Evolutionary conservation across 2,329 filamentous ascomycete species (phyloP).

Genomic region (Colletotrichum magnum): DNA sequence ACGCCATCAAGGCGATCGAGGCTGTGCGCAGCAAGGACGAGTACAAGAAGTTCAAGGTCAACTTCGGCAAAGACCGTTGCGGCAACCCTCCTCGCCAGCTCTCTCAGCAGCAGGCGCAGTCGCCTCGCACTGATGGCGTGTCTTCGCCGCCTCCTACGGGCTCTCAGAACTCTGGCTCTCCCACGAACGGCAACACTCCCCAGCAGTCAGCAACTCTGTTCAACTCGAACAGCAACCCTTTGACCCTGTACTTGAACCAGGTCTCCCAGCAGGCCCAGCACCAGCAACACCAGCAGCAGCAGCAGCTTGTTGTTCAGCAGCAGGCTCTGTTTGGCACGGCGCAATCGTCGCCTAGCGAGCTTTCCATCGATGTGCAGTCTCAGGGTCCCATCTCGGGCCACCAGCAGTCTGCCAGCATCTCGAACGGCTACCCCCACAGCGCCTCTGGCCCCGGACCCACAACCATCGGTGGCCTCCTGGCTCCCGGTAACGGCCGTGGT

Average conservation of each 20-base stretch:
- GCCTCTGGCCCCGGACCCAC: conserved; percentile 70
- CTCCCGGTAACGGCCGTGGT: conserved; percentile 74
- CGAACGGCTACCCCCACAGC: conserved; percentile 72
- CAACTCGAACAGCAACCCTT: conserved; percentile 86
- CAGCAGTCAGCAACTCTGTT: conserved; percentile 71
- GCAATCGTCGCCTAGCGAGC: conserved; percentile 70
- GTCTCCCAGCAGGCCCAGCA: conserved; percentile 80
- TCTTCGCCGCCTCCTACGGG: conserved; percentile 72
- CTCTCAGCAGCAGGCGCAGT: conserved; percentile 74
- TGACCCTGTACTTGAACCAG: conserved; percentile 94
- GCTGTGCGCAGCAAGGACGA: conserved; percentile 94
- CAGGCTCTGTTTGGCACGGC: conserved; percentile 84
- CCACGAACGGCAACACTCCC: conserved; percentile 67
- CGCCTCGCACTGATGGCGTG: conserved; percentile 75
- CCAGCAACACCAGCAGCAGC: conserved; percentile 82
- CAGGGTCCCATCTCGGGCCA: conserved; percentile 74
- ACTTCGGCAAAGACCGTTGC: conserved; percentile 98
- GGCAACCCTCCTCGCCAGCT: conserved; percentile 95
- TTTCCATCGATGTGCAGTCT: conserved; percentile 71
- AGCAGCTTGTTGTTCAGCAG: conserved; percentile 81
- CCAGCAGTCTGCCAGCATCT: conserved; percentile 76
- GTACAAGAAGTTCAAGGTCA: conserved; percentile 99
- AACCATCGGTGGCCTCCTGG: conserved; percentile 82
- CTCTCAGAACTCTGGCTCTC: conserved; percentile 67
- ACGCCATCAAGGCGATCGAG: conserved; percentile 99